A percentile compares a stretch with the other conserved stretches of the same genome.
These are phyloP conservation scores for Candida broadrunensis DNA, from an alignment of 805 yeast species.

Conservation along the genomic window DNA sequence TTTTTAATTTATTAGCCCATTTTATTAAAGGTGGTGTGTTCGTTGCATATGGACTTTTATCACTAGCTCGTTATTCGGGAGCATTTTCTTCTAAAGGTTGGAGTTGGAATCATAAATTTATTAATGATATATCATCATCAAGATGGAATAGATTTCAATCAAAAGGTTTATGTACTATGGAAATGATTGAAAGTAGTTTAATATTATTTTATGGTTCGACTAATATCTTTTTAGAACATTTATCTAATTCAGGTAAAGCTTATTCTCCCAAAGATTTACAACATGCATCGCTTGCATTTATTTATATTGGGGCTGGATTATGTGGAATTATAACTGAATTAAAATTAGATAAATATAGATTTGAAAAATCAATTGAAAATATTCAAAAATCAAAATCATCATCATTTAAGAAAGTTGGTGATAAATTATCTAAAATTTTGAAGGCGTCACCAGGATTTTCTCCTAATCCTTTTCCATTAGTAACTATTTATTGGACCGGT, in stretches of 20 bases:
- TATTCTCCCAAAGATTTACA: conserved; percentile 68
- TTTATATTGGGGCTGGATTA: conserved; percentile 84
- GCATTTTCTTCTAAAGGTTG: conserved; percentile 72
- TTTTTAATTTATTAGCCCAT: conserved; percentile 88
- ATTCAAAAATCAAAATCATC: conserved; percentile 7
- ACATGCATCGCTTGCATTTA: conserved; percentile 31
- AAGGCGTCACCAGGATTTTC: conserved; percentile 69
- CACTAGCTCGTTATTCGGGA: conserved; percentile 88
- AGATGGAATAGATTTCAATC: conserved; percentile 40
- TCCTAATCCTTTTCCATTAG: conserved; percentile 91
- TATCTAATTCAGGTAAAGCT: conserved; percentile 67
- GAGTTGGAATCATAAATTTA: conserved; percentile 73
- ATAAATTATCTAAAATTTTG: conserved; percentile 5
- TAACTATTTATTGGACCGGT: conserved; percentile 96
- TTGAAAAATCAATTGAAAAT: conserved; percentile 21
- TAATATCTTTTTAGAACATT: conserved; percentile 86
- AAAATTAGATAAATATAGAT: conserved; percentile 62
- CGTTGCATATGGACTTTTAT: conserved; percentile 66
- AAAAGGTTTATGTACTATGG: conserved; percentile 67
- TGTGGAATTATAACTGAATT: conserved; percentile 84
- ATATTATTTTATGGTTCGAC: conserved; percentile 88
- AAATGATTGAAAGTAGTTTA: conserved; percentile 72
- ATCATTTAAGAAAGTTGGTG: background rate
- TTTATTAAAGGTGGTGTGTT: conserved; percentile 96
- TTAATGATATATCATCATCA: conserved; percentile 12